Evolutionary conservation across 768 basidiomycete species (phyloP), one percentile per base, ranked within the genome.

Genomic region (Tylopilus intermedius): DNA sequence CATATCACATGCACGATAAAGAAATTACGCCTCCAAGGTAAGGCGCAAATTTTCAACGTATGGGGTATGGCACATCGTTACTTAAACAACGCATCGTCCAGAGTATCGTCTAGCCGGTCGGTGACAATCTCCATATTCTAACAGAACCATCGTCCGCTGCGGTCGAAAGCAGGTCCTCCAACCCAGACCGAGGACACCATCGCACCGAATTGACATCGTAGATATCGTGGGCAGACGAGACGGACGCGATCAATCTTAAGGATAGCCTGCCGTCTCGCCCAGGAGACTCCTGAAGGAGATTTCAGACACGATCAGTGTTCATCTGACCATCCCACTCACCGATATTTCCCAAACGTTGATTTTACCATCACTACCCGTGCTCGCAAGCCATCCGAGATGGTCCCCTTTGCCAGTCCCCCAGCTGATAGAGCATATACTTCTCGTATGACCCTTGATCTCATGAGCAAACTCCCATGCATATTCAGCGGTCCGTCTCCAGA

Each of bases 121-220:
- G 21, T 7, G 26, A 49, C 33, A 83, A 58, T 59, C 64, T 78
- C 95, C 94, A 99, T n/a, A 97, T 77, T 61, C 80, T 83, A 13
- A 88, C 78, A 29, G 73, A 65, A 8, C 91, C 89, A 67, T 97
- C 95, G 63, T 99, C 95, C 0, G 89, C 93, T 5, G 85, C 80
- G 2, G 87, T 91, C 2, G 88, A 90, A 3, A 97, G 69, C 4
- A 94, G 48, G 55, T 86, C 78, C 54, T 82, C 76, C 45, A 74
- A 76, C 1, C 85, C 87, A 18, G 72, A 64, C 33, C 86, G 72
- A 2, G 85, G 80, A 70, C 90, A 93, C 92, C 94, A 98, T 2
- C 77, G 75, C 21, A 95, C 78, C 10, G 81, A 74, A 69, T 99
- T 98, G 24, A 94, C 79, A 64, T 99, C 96, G 59, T 80, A 75